phyloP scores from a whole-genome alignment of 1,284 basidiomycete species.

The Trametes polyzona region DNA sequence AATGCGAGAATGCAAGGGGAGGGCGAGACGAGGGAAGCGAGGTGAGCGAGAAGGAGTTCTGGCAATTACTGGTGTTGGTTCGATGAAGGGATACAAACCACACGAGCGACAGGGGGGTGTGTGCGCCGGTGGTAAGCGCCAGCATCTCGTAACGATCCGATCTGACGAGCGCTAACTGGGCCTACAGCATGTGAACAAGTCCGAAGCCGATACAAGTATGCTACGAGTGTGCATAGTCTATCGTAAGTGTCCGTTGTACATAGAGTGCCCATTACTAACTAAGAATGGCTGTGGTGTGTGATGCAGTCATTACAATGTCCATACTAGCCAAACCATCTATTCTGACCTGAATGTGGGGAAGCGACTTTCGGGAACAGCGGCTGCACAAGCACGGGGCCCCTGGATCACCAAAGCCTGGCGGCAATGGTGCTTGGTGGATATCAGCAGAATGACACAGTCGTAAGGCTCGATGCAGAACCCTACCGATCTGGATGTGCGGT shows the following conservation, averaged over 20 bases:
- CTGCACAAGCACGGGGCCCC: too few relatives aligned
- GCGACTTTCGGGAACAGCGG: too few relatives aligned
- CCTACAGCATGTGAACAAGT: neutral
- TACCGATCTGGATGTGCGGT: too few relatives aligned
- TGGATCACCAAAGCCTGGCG: too few relatives aligned
- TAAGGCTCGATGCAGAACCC: too few relatives aligned
- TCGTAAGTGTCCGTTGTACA: neutral
- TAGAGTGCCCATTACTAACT: conserved; percentile 1
- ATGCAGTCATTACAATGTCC: neutral
- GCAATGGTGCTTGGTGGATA: too few relatives aligned
- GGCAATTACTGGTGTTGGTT: neutral
- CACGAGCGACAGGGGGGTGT: neutral
- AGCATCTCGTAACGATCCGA: neutral
- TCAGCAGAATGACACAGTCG: too few relatives aligned
- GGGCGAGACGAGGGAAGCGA: neutral
- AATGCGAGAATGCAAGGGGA: neutral
- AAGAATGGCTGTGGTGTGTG: neutral
- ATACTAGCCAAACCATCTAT: too few relatives aligned
- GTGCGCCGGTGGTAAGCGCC: neutral
- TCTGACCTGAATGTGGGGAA: too few relatives aligned
- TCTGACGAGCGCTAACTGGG: neutral
- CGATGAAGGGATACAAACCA: neutral
- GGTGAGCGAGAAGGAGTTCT: neutral
- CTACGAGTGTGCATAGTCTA: neutral
- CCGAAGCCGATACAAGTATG: neutral